Conservation (phyloP, 192 early-diverging fungal species). For the Umbelopsis isabellina region DNA sequence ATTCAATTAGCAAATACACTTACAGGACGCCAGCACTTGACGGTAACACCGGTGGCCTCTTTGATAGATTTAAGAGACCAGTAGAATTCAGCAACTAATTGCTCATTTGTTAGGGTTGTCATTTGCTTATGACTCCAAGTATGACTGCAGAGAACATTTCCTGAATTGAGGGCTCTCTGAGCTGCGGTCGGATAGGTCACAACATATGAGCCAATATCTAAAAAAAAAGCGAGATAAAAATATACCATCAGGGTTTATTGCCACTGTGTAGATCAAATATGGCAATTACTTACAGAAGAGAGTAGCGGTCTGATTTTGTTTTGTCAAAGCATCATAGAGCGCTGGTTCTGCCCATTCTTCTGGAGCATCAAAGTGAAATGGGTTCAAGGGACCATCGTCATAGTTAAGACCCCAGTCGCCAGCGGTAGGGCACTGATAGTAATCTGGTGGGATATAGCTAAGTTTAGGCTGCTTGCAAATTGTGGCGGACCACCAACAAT, state of each 20-base stretch:
- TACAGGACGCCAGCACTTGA: slow-evolving; percentile 51
- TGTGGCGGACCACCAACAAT: slow-evolving; percentile 17
- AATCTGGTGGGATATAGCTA: neutral
- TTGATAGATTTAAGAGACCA: slow-evolving; percentile 49
- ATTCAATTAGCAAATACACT: neutral
- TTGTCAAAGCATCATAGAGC: slow-evolving; percentile 44
- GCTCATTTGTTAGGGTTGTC: slow-evolving; percentile 55
- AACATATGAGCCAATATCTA: slow-evolving; percentile 42
- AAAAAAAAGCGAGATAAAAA: neutral
- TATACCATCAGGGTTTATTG: neutral
- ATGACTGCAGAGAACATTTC: slow-evolving; percentile 61
- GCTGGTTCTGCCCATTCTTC: slow-evolving; percentile 37
- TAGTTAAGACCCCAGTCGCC: slow-evolving; percentile 45
- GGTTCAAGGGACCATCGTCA: slow-evolving; percentile 45
- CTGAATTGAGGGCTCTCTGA: slow-evolving; percentile 30
- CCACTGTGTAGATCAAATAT: neutral
- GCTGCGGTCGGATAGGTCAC: slow-evolving; percentile 33
- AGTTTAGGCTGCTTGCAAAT: neutral
- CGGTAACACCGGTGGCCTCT: slow-evolving; percentile 49
- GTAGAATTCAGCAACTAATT: slow-evolving; percentile 58
- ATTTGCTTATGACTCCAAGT: slow-evolving; percentile 57
- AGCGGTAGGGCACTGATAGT: neutral
- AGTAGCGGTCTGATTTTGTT: slow-evolving; percentile 34
- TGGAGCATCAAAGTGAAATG: slow-evolving; percentile 12
- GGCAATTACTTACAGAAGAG: slow-evolving; percentile 26